Evolutionary conservation across 208 protist species (phyloP).

Genomic region (Angomonas ambiguus): DNA sequence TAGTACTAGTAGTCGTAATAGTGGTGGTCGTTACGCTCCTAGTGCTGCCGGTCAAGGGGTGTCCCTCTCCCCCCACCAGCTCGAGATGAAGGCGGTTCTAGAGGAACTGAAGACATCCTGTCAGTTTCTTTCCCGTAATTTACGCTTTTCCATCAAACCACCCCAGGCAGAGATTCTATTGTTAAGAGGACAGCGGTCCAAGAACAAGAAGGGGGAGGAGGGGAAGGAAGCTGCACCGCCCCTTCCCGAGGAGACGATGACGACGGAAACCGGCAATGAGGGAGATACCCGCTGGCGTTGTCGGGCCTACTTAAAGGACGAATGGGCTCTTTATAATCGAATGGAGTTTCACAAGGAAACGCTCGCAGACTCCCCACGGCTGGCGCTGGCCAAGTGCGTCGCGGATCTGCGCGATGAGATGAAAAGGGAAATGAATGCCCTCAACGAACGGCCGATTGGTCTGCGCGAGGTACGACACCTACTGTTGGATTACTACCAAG

Average conservation of each 20-base stretch:
- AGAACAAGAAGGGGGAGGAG: not conserved
- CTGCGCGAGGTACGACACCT: conserved; percentile 51
- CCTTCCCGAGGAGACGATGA: not conserved
- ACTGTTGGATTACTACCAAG: not conserved
- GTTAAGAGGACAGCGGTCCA: not conserved
- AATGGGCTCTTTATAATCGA: conserved; percentile 61
- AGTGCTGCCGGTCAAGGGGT: not conserved
- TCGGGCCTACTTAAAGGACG: conserved; percentile 78
- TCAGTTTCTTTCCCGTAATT: conserved; percentile 55
- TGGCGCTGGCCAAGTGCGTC: conserved; percentile 56
- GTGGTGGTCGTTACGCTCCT: not conserved
- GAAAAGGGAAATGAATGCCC: conserved; percentile 30
- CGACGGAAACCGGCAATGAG: not conserved
- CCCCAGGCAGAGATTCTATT: conserved; percentile 16
- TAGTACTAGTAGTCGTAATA: conserved; percentile 13
- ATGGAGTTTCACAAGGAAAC: conserved; percentile 41
- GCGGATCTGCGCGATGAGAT: conserved; percentile 50
- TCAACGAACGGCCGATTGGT: not conserved
- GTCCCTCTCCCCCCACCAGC: conserved; percentile 48
- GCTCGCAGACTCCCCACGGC: conserved; percentile 44
- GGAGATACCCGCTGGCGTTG: conserved; percentile 47
- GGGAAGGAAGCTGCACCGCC: not conserved
- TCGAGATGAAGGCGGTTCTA: conserved; percentile 67
- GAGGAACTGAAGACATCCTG: conserved; percentile 73
- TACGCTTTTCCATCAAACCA: conserved; percentile 83